A percentile compares a stretch with the other conserved stretches of the same genome.
These are phyloP conservation scores for Aspergillus diversus DNA, from an alignment of 495 filamentous ascomycete genomes.

Conservation along the genomic window DNA sequence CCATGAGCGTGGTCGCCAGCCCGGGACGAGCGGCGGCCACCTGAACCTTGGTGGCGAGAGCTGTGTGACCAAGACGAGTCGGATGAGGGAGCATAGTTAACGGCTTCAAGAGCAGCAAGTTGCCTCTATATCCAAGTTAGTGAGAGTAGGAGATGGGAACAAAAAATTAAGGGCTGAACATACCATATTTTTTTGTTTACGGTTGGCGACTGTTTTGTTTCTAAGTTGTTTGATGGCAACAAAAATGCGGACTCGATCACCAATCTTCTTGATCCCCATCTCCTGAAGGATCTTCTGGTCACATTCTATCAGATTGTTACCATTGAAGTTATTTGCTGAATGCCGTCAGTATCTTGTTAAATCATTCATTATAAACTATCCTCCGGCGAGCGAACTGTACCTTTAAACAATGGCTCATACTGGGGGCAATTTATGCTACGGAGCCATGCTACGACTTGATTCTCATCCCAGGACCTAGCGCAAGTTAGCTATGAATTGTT, in stretches of 20 bases:
- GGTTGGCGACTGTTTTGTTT: conserved; percentile 79
- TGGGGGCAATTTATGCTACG: conserved; percentile 87
- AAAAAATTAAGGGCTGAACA: conserved; percentile 27
- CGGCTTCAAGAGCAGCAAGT: conserved; percentile 46
- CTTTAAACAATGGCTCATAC: conserved; percentile 88
- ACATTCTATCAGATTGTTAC: conserved; percentile 93
- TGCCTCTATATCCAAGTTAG: conserved; percentile 43
- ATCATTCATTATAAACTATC: not conserved
- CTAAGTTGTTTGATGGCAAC: conserved; percentile 90
- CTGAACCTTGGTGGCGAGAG: conserved; percentile 53
- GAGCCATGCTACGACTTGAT: conserved; percentile 87
- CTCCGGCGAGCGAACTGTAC: conserved; percentile 36
- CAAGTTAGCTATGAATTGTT: not conserved
- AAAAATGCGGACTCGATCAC: conserved; percentile 94
- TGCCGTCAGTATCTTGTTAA: conserved; percentile 21
- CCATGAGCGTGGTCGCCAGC: conserved; percentile 54
- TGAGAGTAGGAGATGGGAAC: not conserved
- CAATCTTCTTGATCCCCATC: conserved; percentile 97
- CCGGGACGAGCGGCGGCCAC: conserved; percentile 76
- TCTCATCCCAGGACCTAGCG: conserved; percentile 82
- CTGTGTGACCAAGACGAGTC: conserved; percentile 67
- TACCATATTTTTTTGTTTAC: conserved; percentile 86
- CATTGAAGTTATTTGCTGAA: conserved; percentile 88
- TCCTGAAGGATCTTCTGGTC: conserved; percentile 96
- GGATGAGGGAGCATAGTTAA: conserved; percentile 64